Base-by-base conservation (phyloP, 192 early-diverging fungal genomes). In the Coemansia sp. region DNA sequence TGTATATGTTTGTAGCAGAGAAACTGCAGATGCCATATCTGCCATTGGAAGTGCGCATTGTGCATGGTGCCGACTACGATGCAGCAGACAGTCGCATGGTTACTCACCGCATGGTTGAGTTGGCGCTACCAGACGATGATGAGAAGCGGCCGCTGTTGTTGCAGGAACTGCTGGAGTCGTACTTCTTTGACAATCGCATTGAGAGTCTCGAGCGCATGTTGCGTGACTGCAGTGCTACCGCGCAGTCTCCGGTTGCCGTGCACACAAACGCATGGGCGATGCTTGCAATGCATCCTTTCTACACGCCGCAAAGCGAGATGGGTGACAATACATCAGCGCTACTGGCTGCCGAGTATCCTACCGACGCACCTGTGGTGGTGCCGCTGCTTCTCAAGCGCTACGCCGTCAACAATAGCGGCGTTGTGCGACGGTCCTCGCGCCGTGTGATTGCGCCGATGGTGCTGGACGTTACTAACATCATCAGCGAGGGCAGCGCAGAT, bases 351-450 rank as follows among this genome's bases (percentile, higher is more conserved):
- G 79, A 82, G 49, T 90, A 85, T 54, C 87, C 86, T 4, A 72
- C 73, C 7, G 76, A 78, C 38, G 76, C 77, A 49, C 74, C 74
- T 24, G 64, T 90, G 58, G 84, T 90, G n/a, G 49, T 90, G 28
- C 87, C 88, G 1, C 71, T 90, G 56, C 85, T 88, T 10, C 49
- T 90, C 56, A 90, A 90, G 64, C 78, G 89, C n/a, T 90, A 90
- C 53, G 68, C 67, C 1, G 77, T 79, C 25, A 82, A 86, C 62
- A 38, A 51, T 21, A 32, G 72, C 10, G 75, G 71, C 31, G 56
- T 49, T 1, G 70, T 78, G 31, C 65, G 58, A 6, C 81, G 86
- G 51, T 74, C 82, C 38, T 60, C 60, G 2, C 78, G 82, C 4
- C 78, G 76, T 7, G 82, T 90, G 14, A 69, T 81, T 19, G 79